Base-by-base conservation (phyloP, 2,329 filamentous ascomycete genomes). In the Clarireedia hainanense region DNA sequence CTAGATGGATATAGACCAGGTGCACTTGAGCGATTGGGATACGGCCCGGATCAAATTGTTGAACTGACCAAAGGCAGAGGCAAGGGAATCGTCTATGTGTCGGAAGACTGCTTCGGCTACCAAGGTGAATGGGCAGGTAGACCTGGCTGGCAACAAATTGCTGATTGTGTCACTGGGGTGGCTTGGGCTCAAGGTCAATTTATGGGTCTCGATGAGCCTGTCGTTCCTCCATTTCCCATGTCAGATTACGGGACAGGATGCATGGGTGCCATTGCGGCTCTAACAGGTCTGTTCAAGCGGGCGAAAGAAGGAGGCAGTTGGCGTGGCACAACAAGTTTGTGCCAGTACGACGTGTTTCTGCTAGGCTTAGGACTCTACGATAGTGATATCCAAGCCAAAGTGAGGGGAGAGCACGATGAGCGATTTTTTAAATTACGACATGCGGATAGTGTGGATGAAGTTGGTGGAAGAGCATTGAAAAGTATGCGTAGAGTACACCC, bases 61-160 rank as follows among this genome's bases (percentile, higher is more conserved):
- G 70, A 76, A 5, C 65, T 84, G 36, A 79, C 80, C 0, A 71
- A 75, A 56, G 69, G 74, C 57, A 75, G 84, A 17, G 76, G 79
- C 3, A 81, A 78, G 64, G 85, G 85, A 1, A 79, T 85, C 36
- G 76, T 89, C 6, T 86, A 87, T 63, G 82, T 88, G 6, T 78
- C 80, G 36, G 85, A 89, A 68, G 84, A 89, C 66, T 89, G 85
- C 67, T 89, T 88, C 62, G 86, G 86, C 0, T 82, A 80, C 36
- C 72, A 77, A 30, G 80, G 78, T 5, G 80, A 84, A 57, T 88
- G 84, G 85, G 76, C 80, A 1, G 70, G 72, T 6, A 75, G 85
- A 3, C 79, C 83, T 5, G 85, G 85, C 6, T 89, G 85, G 85
- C 85, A 87, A 65, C 84, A 86, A 62, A 87, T 87, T 61, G 84